Percentiles rank a stretch among this genome's conserved stretches.
These are phyloP conservation scores for Vigna angularis DNA, from an alignment of 306 rosid species.

Conservation along the genomic window DNA sequence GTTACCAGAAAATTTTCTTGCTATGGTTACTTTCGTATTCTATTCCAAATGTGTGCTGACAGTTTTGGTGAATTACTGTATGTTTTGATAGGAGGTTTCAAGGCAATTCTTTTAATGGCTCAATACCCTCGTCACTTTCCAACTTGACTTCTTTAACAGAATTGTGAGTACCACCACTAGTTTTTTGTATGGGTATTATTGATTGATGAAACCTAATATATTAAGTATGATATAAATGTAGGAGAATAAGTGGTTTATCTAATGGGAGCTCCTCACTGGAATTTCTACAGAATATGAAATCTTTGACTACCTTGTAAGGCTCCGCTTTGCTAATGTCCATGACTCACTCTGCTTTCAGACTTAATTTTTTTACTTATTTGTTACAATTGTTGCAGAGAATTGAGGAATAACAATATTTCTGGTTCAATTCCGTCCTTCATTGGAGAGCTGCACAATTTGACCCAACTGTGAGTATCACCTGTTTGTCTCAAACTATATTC, in stretches of 20 bases:
- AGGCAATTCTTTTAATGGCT: constrained; percentile 81
- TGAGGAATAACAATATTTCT: constrained; percentile 73
- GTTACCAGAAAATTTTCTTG: background rate
- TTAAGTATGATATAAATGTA: constrained; percentile 44
- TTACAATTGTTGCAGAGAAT: constrained; percentile 60
- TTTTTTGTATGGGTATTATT: background rate
- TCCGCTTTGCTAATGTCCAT: constrained; percentile 16
- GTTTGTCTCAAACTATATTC: background rate
- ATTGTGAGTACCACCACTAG: constrained; percentile 61
- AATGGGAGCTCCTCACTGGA: constrained; percentile 79
- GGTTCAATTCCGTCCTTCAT: constrained; percentile 71
- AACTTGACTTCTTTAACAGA: constrained; percentile 70
- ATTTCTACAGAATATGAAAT: constrained; percentile 70
- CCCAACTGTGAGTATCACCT: background rate
- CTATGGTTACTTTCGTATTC: background rate
- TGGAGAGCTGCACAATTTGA: constrained; percentile 51
- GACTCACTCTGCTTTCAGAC: constrained; percentile 11
- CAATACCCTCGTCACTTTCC: constrained; percentile 71
- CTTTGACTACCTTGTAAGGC: constrained; percentile 67
- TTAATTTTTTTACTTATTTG: background rate
- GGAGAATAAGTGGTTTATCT: constrained; percentile 68
- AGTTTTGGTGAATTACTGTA: constrained; percentile 25
- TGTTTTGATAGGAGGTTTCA: constrained; percentile 69
- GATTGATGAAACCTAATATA: constrained; percentile 42
- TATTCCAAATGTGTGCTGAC: constrained; percentile 18